Evolutionary conservation across 371 early-diverging fungal genomes (phyloP), one percentile per base, ranked within the genome.

Genomic region (Rhizopus delemar): DNA sequence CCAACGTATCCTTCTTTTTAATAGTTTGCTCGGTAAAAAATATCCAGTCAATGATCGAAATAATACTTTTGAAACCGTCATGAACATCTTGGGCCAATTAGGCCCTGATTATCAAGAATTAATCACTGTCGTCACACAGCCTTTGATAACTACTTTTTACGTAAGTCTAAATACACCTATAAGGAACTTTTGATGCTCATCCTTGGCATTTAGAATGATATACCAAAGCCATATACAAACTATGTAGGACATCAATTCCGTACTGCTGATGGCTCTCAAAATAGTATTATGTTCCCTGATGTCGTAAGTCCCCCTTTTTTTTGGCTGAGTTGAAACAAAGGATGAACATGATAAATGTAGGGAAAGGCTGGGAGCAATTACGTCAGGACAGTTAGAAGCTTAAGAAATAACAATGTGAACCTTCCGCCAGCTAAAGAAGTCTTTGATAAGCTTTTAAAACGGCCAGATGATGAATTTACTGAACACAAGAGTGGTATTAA

Each of bases 221-320:
- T 77, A 29, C 61, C 53, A 9, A 80, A 75, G 43, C 80, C 80
- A 11, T 73, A 53, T 33, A 55, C 59, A 36, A 75, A 75, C 50
- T 70, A 65, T 54, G 72, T 75, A 11, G 79, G 77, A 0, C 29
- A 77, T 28, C 52, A 68, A n/a, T 81, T 66, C 49, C 82, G 79
- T 48, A 57, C 65, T 28, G 78, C 79, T 3, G 84, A 83, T 72
- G 84, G 84, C 22, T 73, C 77, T 56, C 35, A 63, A 8, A 80
- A 83, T 67, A 73, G 70, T 53, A 41, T 71, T 12, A 43, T 70
- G 4, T 69, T 59, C 12, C 78, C 80, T 7, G 60, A 69, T 15
- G 60, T 71, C n/a, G 84, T 73, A 74, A 72, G 73, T 38, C 9
- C 6, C 35, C 36, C 13, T 15, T 13, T 22, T 22, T 22, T 22